Evolutionary conservation across 495 filamentous ascomycete genomes (phyloP).

Genomic region (Tuber magnatum): DNA sequence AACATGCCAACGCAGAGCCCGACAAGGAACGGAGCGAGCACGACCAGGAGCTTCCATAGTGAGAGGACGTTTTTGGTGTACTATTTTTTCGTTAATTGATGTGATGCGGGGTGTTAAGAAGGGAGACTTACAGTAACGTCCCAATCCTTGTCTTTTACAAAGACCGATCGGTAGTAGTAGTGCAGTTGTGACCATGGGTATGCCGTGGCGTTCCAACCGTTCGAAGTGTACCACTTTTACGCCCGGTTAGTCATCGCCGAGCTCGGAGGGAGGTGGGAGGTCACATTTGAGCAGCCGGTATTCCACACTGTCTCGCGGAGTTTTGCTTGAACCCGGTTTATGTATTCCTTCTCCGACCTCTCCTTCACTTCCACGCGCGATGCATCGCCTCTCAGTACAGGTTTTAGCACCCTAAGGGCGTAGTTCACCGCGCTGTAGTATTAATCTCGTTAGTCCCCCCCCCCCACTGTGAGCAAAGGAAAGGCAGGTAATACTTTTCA

Average conservation of each 20-base stretch:
- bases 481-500: constrained; percentile 45
- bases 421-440: constrained; percentile 44
- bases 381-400: constrained; percentile 47
- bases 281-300: constrained; percentile 41
- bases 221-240: constrained; percentile 38
- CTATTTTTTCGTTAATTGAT: not conserved
- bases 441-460: not conserved
- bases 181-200: constrained; percentile 46
- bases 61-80: not conserved
- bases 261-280: constrained; percentile 31
- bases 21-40: not conserved
- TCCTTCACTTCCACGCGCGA: constrained; percentile 39
- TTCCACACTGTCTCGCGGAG: constrained; percentile 47
- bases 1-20: not conserved
- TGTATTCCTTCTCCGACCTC: constrained; percentile 47
- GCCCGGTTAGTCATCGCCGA: constrained; percentile 21
- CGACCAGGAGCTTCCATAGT: not conserved
- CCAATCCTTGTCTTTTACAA: constrained; percentile 43
- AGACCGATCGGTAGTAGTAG: constrained; percentile 43
- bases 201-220: constrained; percentile 48
- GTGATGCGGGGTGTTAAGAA: not conserved
- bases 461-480: not conserved
- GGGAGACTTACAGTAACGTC: not conserved
- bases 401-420: constrained; percentile 49
- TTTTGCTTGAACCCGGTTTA: constrained; percentile 43